Evolutionary conservation across 106 monocot species (phyloP).

Genomic region (Ottelia alismoides): DNA sequence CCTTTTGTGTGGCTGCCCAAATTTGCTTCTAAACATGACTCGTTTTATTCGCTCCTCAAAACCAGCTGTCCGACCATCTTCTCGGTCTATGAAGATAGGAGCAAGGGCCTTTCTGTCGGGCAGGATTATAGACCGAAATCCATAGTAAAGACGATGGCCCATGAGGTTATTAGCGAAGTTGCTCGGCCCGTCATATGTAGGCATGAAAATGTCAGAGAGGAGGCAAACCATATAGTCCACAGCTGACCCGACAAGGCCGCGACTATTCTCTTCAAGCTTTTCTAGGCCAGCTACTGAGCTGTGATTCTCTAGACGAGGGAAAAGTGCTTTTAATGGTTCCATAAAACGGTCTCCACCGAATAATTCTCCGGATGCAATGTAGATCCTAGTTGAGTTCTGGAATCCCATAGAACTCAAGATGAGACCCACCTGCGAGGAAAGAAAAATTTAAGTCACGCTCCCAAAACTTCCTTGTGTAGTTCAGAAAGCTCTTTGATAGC

Average conservation of each 20-base stretch:
- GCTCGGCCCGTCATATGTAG: constrained; percentile 79
- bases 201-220: constrained; percentile 73
- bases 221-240: constrained; percentile 89
- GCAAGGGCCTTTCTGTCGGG: constrained; percentile 64
- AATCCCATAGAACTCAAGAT: constrained; percentile 57
- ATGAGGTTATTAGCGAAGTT: constrained; percentile 80
- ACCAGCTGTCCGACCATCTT: constrained; percentile 24
- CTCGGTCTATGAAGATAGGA: constrained; percentile 57
- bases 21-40: constrained; percentile 36
- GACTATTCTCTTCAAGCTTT: constrained; percentile 42
- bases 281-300: constrained; percentile 28
- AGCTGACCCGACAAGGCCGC: constrained; percentile 56
- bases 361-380: constrained; percentile 65
- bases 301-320: constrained; percentile 67
- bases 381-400: constrained; percentile 51
- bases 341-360: constrained; percentile 80
- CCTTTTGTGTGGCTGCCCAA: constrained; percentile 59
- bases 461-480: too few relatives aligned
- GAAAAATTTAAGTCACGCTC: neutral
- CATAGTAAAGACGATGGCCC: constrained; percentile 77
- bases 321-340: constrained; percentile 56
- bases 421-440: constrained; percentile 45
- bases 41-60: constrained; percentile 44
- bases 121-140: constrained; percentile 56
- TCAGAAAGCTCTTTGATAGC: too few relatives aligned